Percentiles rank a stretch among this genome's conserved stretches.
Evolutionary conservation across 2,329 filamentous ascomycete species (phyloP).

Genomic region (Pochonia chlamydosporia): DNA sequence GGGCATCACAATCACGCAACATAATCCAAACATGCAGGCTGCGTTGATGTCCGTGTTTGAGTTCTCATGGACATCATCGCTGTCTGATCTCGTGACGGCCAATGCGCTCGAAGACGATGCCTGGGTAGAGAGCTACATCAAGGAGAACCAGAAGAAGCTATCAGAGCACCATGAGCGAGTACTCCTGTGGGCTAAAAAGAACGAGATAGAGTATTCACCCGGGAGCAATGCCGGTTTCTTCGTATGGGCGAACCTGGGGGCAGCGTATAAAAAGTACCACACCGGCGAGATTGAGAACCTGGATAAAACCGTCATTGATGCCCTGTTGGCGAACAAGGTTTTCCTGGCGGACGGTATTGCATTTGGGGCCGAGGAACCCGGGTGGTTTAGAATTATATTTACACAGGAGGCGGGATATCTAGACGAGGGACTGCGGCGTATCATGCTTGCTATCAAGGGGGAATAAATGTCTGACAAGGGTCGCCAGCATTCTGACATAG

Average conservation of each 20-base stretch:
- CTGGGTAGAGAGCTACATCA: constrained; percentile 38
- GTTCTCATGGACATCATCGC: constrained; percentile 38
- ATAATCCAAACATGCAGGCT: constrained; percentile 31
- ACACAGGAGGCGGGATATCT: constrained; percentile 26
- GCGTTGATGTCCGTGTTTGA: constrained; percentile 30
- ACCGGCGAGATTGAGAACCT: constrained; percentile 14
- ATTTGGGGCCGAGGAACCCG: constrained; percentile 31
- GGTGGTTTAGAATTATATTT: constrained; percentile 35
- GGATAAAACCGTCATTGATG: constrained; percentile 19
- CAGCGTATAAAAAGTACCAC: constrained; percentile 18
- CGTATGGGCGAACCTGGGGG: constrained; percentile 44
- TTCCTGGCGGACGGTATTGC: constrained; percentile 29
- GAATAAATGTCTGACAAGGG: neutral
- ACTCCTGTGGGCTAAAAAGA: constrained; percentile 26
- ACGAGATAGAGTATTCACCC: constrained; percentile 37
- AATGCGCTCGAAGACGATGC: constrained; percentile 36
- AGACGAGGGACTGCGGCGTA: constrained; percentile 16
- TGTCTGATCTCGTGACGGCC: constrained; percentile 34
- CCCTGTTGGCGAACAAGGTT: constrained; percentile 23
- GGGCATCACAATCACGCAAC: constrained; percentile 42
- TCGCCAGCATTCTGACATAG: neutral
- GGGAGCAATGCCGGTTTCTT: constrained; percentile 50
- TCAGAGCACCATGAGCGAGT: constrained; percentile 32
- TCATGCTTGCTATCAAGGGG: constrained; percentile 6
- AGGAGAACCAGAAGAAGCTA: constrained; percentile 34